Evolutionary conservation across 306 rosid genomes (phyloP).

Genomic region (Sechiopsis laciniata): DNA sequence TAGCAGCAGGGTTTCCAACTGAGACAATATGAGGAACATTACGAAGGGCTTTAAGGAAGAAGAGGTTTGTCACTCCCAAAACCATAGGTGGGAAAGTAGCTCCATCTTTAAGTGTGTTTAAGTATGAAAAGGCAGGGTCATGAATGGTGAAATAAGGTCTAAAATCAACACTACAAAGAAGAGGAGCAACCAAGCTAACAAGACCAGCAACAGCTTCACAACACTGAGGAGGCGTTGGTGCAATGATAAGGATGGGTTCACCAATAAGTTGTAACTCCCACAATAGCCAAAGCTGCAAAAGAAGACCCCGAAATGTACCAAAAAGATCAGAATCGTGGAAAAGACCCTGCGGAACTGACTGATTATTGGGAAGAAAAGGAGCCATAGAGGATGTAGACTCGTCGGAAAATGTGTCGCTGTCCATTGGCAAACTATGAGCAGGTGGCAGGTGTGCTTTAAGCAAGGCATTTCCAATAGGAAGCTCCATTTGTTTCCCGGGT

Average conservation of each 20-base stretch:
- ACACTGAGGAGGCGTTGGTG: constrained; percentile 94
- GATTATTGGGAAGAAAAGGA: constrained; percentile 71
- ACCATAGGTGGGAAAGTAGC: constrained; percentile 67
- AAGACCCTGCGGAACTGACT: constrained; percentile 68
- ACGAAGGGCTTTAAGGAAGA: constrained; percentile 81
- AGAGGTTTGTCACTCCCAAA: constrained; percentile 89
- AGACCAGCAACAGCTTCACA: constrained; percentile 94
- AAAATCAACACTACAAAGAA: constrained; percentile 80
- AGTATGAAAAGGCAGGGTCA: constrained; percentile 62
- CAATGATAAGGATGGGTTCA: constrained; percentile 82
- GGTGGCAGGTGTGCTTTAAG: constrained; percentile 89
- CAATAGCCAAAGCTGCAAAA: constrained; percentile 87
- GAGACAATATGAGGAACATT: constrained; percentile 70
- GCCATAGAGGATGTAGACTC: constrained; percentile 68
- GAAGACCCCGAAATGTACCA: constrained; percentile 66
- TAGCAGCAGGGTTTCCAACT: constrained; percentile 83
- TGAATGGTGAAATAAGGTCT: constrained; percentile 95
- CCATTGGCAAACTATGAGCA: constrained; percentile 61
- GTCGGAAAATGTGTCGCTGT: constrained; percentile 41
- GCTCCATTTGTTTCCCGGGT: constrained; percentile 82
- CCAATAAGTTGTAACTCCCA: constrained; percentile 90
- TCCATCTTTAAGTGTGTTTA: constrained; percentile 68
- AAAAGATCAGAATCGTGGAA: constrained; percentile 87
- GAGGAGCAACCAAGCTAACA: constrained; percentile 88
- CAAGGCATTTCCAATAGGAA: constrained; percentile 80